phyloP scores from a whole-genome alignment of 495 filamentous ascomycete species.

The Lindgomyces ingoldianus region DNA sequence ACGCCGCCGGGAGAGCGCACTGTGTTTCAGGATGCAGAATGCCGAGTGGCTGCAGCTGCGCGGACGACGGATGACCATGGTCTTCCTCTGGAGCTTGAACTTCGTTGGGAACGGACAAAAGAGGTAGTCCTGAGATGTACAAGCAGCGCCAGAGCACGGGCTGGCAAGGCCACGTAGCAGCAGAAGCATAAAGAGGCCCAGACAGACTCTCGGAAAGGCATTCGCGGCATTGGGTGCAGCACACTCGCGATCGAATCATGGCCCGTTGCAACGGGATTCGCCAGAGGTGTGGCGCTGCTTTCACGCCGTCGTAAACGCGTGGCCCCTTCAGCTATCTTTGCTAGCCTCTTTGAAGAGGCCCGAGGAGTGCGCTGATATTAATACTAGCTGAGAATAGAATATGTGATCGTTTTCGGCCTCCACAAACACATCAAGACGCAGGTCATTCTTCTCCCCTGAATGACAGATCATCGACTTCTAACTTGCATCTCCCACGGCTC shows the following conservation, averaged over 20 bases:
- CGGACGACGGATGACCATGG: neutral
- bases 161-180: neutral
- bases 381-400: neutral
- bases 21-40: neutral
- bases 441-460: too few relatives aligned
- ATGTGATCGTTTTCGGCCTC: neutral
- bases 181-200: neutral
- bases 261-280: neutral
- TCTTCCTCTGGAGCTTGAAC: neutral
- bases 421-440: too few relatives aligned
- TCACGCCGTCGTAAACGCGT: neutral
- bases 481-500: too few relatives aligned
- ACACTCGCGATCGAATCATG: neutral
- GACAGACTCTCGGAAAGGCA: neutral
- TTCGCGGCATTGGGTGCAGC: neutral
- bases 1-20: neutral
- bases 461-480: too few relatives aligned
- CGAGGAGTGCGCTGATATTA: neutral
- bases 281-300: neutral
- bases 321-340: neutral
- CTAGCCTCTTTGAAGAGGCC: neutral
- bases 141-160: too few relatives aligned
- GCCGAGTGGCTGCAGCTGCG: neutral
- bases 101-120: too few relatives aligned
- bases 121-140: too few relatives aligned